phyloP scores from a whole-genome alignment of 352 stramenopile species.

The Pythium aristosporum region DNA sequence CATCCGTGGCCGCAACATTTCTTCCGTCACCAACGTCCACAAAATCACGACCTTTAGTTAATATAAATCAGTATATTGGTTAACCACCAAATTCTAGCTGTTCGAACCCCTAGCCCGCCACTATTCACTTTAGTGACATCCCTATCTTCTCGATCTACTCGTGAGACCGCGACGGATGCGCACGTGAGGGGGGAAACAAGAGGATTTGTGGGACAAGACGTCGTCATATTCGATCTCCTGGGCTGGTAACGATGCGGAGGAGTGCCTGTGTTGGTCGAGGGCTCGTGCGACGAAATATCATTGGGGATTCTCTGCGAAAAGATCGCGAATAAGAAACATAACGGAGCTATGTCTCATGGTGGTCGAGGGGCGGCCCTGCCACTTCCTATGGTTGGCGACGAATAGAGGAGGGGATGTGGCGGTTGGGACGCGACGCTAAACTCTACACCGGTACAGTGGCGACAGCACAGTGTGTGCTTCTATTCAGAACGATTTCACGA shows the following conservation, averaged over 20 bases:
- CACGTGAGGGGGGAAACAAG: neutral
- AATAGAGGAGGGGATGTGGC: constrained; percentile 11
- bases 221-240: neutral
- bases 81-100: neutral
- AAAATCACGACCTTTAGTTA: neutral
- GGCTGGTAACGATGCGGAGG: neutral
- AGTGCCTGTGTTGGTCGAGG: neutral
- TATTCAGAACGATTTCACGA: neutral
- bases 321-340: neutral
- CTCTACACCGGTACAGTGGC: neutral
- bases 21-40: neutral
- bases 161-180: neutral
- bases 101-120: constrained; percentile 14
- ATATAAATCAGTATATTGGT: constrained; percentile 8
- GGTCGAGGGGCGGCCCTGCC: neutral
- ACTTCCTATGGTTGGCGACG: constrained; percentile 7
- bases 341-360: constrained; percentile 11
- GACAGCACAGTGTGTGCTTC: neutral
- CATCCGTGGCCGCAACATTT: constrained; percentile 19
- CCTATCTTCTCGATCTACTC: neutral
- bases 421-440: constrained; percentile 16
- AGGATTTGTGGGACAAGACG: constrained; percentile 12
- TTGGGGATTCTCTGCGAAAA: neutral
- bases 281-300: constrained; percentile 23
- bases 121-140: constrained; percentile 20